Evolutionary conservation across 2,329 filamentous ascomycete genomes (phyloP), one percentile per base, ranked within the genome.

Genomic region (Xylaria sp.): DNA sequence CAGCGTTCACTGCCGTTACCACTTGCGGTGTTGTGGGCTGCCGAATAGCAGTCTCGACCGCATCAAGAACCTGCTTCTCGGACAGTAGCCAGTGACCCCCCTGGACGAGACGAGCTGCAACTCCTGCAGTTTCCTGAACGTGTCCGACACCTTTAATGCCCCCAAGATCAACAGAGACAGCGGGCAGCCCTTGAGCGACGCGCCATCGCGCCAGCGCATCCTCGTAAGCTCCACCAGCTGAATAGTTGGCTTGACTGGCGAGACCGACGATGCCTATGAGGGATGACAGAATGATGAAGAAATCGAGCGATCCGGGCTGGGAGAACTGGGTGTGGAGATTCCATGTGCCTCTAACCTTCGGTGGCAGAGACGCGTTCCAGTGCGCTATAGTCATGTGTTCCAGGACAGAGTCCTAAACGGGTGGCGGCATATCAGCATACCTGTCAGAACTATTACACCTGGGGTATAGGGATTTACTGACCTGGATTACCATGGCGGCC

Each of bases 241-340:
- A 27, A 11, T 63, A 63, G 31, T 63, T 63, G 13, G 38, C 38
- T 25, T 56, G 61, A 1, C 3, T 17, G 15, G 11, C 15, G 20
- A 27, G n/a, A 9, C 61, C 61, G 1, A 39, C 2, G 13, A 50
- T 15, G 2, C 50, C 51, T 1, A 25, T 25, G 9, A 49, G 1
- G 2, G 61, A 63, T 4, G 50, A 56, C 5, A 63, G 39, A 2
- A 63, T 63, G n/a, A 63, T 17, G 22, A 57, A 63, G 42, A 63
- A 56, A 33, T 56, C 51, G 9, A 61, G 57, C 31, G 44, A 27
- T 2, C 31, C 33, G 11, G 39, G 15, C 5, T 20, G 15, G 2
- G 29, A 49, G 11, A 6, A 51, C 5, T 27, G 17, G 1, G 6
- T 4, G 9, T 61, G 44, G 1, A 61, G 10, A 17, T 61, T 61